Evolutionary conservation across 805 yeast genomes (phyloP).

Genomic region (Metschnikowia henanensis): DNA sequence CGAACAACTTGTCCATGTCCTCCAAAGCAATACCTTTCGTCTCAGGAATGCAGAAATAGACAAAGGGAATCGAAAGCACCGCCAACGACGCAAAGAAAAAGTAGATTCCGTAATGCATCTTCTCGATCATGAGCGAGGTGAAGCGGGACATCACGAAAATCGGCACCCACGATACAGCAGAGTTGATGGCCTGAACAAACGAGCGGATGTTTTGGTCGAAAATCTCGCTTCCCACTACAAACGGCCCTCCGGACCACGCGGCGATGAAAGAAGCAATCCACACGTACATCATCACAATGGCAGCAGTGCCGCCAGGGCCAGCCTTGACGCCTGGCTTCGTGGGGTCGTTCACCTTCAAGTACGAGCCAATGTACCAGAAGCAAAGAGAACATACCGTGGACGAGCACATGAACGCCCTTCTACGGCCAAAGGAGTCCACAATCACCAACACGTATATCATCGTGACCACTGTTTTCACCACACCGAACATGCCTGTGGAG

Average conservation of each 20-base stretch:
- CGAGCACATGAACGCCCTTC: conserved; percentile 36
- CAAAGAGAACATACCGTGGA: conserved; percentile 34
- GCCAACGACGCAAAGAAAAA: conserved; percentile 38
- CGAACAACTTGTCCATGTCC: conserved; percentile 30
- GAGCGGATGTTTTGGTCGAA: conserved; percentile 42
- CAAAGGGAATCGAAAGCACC: conserved; percentile 34
- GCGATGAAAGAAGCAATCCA: conserved; percentile 42
- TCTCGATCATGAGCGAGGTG: conserved; percentile 34
- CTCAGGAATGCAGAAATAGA: conserved; percentile 38
- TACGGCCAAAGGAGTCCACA: conserved; percentile 37
- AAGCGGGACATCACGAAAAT: conserved; percentile 37
- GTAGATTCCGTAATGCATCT: conserved; percentile 38
- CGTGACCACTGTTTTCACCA: conserved; percentile 37
- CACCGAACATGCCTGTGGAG: conserved; percentile 42
- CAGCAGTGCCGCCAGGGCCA: conserved; percentile 41
- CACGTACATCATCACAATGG: conserved; percentile 41
- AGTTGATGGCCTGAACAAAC: conserved; percentile 40
- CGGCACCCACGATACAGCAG: conserved; percentile 42
- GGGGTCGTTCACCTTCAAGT: conserved; percentile 35
- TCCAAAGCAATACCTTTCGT: conserved; percentile 39
- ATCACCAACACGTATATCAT: conserved; percentile 34
- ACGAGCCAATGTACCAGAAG: conserved; percentile 42
- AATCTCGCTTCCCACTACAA: conserved; percentile 39
- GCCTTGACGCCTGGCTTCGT: conserved; percentile 30
- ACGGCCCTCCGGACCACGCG: conserved; percentile 44